Percentiles rank a stretch among this genome's conserved stretches.
phyloP scores from a whole-genome alignment of 2,329 filamentous ascomycete species.

The Diaporthe helianthi region DNA sequence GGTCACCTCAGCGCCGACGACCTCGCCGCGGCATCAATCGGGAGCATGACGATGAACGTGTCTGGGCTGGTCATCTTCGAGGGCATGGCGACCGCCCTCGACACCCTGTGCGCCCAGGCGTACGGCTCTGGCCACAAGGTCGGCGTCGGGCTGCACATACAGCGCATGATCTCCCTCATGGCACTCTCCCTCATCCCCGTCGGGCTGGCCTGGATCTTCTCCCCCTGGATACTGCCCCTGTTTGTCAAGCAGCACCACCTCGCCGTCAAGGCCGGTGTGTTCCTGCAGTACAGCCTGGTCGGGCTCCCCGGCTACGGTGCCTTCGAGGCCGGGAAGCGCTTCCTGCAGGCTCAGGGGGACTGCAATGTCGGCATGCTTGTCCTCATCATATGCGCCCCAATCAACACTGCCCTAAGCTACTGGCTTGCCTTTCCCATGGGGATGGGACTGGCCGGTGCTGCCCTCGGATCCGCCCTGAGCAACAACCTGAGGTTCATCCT shows the following conservation, averaged over 20 bases:
- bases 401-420: slow-evolving; percentile 58
- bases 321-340: slow-evolving; percentile 62
- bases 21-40: slow-evolving; percentile 58
- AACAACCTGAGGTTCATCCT: slow-evolving; percentile 57
- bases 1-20: slow-evolving; percentile 60
- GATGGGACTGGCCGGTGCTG: slow-evolving; percentile 58
- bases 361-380: slow-evolving; percentile 57
- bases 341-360: slow-evolving; percentile 61
- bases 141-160: slow-evolving; percentile 59
- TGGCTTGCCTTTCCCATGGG: slow-evolving; percentile 50
- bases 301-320: slow-evolving; percentile 60
- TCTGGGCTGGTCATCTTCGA: slow-evolving; percentile 58
- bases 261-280: slow-evolving; percentile 56
- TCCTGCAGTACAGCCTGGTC: slow-evolving; percentile 55
- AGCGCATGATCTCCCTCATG: slow-evolving; percentile 60
- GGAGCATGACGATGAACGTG: slow-evolving; percentile 61
- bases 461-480: slow-evolving; percentile 55
- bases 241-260: slow-evolving; percentile 56
- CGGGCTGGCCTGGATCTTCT: slow-evolving; percentile 55
- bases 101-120: slow-evolving; percentile 59
- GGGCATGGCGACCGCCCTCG: slow-evolving; percentile 58
- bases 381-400: slow-evolving; percentile 53
- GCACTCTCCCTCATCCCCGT: slow-evolving; percentile 55
- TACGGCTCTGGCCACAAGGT: slow-evolving; percentile 56
- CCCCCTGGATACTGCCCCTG: slow-evolving; percentile 52